Evolutionary conservation across 176 grass and related monocot species (phyloP).

Genomic region (Sorghum bicolor): Sorghum_bicolor_NCBIv3 NC_012871.2:69578501-69579000

Average conservation of each 20-base stretch:
- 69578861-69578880: neutral
- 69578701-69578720: conserved; percentile 40
- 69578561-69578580: conserved; percentile 12
- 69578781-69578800: conserved; percentile 26
- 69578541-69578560: neutral
- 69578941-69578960: neutral
- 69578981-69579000: neutral
- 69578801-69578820: conserved; percentile 41
- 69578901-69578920: conserved; percentile 38
- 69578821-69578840: neutral
- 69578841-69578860: neutral
- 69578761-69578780: neutral
- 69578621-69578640: neutral
- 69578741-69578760: neutral
- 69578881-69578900: conserved; percentile 24
- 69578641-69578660: neutral
- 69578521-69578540: conserved; percentile 1
- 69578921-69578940: neutral
- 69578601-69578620: conserved; percentile 6
- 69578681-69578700: conserved; percentile 2
- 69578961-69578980: neutral
- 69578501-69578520: conserved; percentile 16
- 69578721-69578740: neutral
- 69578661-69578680: neutral
- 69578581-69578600: conserved; percentile 38